phyloP scores from a whole-genome alignment of 345 rosid species.

The Litchi chinensis region DNA sequence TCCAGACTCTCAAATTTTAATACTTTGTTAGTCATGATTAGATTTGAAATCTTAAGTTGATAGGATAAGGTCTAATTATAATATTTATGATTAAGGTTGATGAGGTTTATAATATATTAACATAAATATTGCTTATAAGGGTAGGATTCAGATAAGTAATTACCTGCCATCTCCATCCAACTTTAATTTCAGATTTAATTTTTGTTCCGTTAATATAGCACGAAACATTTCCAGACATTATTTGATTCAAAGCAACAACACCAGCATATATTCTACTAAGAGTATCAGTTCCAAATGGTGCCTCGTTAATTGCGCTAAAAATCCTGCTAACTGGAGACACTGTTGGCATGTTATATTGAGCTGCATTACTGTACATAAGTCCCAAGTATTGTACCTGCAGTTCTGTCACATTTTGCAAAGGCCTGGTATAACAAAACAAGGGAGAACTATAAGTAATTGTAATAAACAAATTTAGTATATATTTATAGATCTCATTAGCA shows the following conservation, averaged over 20 bases:
- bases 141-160: no score
- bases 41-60: no score
- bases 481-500: no score
- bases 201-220: slow-evolving; percentile 19
- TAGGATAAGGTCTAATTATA: no score
- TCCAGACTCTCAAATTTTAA: no score
- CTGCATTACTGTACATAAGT: background rate
- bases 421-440: slow-evolving; percentile 19
- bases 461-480: no score
- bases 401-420: slow-evolving; percentile 22
- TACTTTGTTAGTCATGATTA: no score
- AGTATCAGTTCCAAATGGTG: slow-evolving; percentile 16
- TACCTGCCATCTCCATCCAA: slow-evolving; percentile 53
- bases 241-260: slow-evolving; percentile 8
- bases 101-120: no score
- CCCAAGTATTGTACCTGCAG: slow-evolving; percentile 24
- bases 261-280: slow-evolving; percentile 31
- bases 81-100: no score
- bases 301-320: slow-evolving; percentile 31
- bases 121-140: no score
- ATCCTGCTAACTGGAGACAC: slow-evolving; percentile 19
- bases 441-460: no score
- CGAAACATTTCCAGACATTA: background rate
- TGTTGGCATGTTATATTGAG: slow-evolving; percentile 35
- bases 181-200: background rate